A percentile compares a stretch with the other conserved stretches of the same genome.
Conservation (phyloP, 805 yeast species). For the Cyberlindnera japonica region DNA sequence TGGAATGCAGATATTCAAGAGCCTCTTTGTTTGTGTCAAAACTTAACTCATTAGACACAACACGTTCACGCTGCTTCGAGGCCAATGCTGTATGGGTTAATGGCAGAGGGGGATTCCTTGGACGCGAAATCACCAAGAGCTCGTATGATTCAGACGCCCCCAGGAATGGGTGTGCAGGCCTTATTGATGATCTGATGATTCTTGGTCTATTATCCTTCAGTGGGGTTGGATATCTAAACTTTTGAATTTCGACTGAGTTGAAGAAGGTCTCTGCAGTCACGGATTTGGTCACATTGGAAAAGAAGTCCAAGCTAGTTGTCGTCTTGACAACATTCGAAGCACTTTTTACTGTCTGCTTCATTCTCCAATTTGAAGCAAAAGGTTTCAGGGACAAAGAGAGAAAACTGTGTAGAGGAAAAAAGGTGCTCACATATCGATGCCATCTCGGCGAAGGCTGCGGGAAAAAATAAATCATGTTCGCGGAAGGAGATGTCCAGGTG, state of each 20-base stretch:
- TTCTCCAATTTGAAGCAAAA: too few species aligned
- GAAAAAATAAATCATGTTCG: not conserved
- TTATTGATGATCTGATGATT: constrained; percentile 4
- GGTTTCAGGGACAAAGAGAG: too few species aligned
- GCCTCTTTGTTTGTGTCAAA: constrained; percentile 10
- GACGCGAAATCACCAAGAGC: constrained; percentile 1
- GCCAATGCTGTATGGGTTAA: constrained; percentile 4
- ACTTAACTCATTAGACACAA: not conserved
- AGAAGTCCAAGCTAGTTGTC: constrained; percentile 13
- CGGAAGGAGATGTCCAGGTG: not conserved
- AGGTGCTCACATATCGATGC: too few species aligned
- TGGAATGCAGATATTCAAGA: constrained; percentile 1
- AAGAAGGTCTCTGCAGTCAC: constrained; percentile 4
- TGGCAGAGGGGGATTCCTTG: constrained; percentile 3
- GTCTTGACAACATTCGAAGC: constrained; percentile 13
- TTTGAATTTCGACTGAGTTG: constrained; percentile 2
- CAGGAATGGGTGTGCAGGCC: constrained; percentile 13
- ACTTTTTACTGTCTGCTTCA: not conserved
- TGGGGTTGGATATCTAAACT: constrained; percentile 3
- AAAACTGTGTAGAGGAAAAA: too few species aligned
- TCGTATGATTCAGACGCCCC: constrained; percentile 3
- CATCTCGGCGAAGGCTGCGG: not conserved
- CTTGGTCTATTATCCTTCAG: not conserved
- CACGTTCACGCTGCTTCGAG: not conserved
- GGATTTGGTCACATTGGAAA: constrained; percentile 15